Evolutionary conservation across 768 basidiomycete species (phyloP), one percentile per base, ranked within the genome.

Genomic region (Hypholoma sublateritium): DNA sequence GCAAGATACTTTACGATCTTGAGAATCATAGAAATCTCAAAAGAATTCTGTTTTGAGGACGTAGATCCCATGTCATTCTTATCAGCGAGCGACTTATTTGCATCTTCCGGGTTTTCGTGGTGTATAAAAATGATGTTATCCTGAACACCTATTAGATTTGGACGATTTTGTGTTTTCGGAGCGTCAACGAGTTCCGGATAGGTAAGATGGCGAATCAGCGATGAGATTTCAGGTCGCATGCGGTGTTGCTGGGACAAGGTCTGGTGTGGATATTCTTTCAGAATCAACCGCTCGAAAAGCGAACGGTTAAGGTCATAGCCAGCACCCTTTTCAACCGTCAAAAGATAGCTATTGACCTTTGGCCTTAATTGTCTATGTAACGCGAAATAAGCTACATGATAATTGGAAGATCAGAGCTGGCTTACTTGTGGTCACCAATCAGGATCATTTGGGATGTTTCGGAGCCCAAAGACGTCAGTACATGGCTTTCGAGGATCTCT

Each of bases 171-270:
- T 0, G 88, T 89, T 16, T 59, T 67, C 0, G 75, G 65, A 0
- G 83, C 84, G 56, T 89, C 88, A 1, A 71, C 62, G 9, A 89
- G 80, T 17, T 83, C 83, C 0, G 85, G 85, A 62, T 89, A 89
- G 0, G 87, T 89, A 14, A 89, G 73, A 7, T 72, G 64, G 11
- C 88, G 80, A 35, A 89, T 77, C 19, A 88, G 71, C 0, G 76
- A 62, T 5, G 88, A 86, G 11, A 89, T 89, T 60, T 89, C 86
- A 0, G 88, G 88, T 8, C 88, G 77, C 88, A 89, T 89, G 11
- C 88, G 82, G 63, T 89, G 88, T 58, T 89, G 88, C 43, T 77
- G 65, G 0, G 62, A 66, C 14, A 89, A 78, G 0, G 78, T 83
- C 45, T 69, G 60, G 64, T 89, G 87, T 0, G 88, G 88, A 62